Evolutionary conservation across 257 asterid species (phyloP).

Genomic region (Phtheirospermum japonicum): DNA sequence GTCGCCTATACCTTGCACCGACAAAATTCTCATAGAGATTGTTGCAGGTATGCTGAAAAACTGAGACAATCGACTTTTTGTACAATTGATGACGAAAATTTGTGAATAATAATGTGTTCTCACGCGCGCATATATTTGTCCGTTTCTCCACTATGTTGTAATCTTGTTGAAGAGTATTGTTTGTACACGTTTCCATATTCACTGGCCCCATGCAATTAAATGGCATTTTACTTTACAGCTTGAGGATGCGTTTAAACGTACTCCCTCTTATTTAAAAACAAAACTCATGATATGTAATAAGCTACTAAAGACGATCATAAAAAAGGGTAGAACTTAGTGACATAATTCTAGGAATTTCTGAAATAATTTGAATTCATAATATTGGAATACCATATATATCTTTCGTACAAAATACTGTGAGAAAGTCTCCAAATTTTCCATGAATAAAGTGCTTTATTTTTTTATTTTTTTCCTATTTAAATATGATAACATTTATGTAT

Average conservation of each 20-base stretch:
- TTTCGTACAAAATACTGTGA: no score
- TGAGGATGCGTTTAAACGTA: background rate
- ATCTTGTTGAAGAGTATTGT: background rate
- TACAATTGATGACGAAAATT: background rate
- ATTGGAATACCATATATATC: background rate
- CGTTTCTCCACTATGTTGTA: background rate
- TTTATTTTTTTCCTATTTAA: background rate
- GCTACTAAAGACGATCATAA: background rate
- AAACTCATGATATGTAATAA: background rate
- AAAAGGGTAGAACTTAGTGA: background rate
- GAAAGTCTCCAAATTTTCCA: background rate
- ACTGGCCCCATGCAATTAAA: background rate
- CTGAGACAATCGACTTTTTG: background rate
- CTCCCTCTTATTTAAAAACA: no score
- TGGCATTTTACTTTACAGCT: background rate
- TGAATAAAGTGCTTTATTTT: background rate
- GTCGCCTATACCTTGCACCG: conserved; percentile 11
- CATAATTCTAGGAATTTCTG: background rate
- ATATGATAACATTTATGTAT: background rate
- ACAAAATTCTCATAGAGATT: conserved; percentile 2
- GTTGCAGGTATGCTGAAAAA: conserved; percentile 15
- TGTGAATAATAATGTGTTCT: background rate
- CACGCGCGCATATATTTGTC: background rate
- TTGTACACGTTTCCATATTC: background rate
- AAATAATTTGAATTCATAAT: background rate